phyloP scores from a whole-genome alignment of 1,284 basidiomycete species.

The Stereum hirsutum region DNA sequence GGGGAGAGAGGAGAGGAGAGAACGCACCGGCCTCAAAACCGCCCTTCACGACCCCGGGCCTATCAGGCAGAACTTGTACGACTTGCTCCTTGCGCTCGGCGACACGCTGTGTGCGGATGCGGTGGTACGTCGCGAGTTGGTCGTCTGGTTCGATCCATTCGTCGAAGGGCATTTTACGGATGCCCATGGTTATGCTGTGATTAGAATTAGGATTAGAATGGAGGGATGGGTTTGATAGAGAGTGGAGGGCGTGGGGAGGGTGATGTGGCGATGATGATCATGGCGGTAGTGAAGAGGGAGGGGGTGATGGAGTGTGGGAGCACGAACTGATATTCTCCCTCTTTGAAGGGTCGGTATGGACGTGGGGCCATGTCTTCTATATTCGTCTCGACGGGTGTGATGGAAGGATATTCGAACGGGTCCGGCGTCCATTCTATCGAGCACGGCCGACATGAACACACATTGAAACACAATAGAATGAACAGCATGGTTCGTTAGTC shows the following conservation, averaged over 20 bases:
- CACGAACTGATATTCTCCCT: slow-evolving; percentile 11
- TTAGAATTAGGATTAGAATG: too few relatives aligned
- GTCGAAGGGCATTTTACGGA: slow-evolving; percentile 12
- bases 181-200: slow-evolving; percentile 13
- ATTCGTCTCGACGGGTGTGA: slow-evolving; percentile 16
- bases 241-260: background rate
- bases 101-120: slow-evolving; percentile 45
- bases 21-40: slow-evolving; percentile 3
- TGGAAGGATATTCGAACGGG: slow-evolving; percentile 34
- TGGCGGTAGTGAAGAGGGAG: background rate
- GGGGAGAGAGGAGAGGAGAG: background rate
- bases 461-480: too few relatives aligned
- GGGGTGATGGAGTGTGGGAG: too few relatives aligned
- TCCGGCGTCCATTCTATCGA: slow-evolving; percentile 44
- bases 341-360: slow-evolving; percentile 12
- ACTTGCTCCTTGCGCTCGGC: slow-evolving; percentile 36
- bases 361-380: slow-evolving; percentile 13
- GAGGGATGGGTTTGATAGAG: too few relatives aligned
- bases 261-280: too few relatives aligned
- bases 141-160: slow-evolving; percentile 36
- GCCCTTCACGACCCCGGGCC: slow-evolving; percentile 30
- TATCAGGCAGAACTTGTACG: slow-evolving; percentile 40
- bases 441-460: too few relatives aligned
- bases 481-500: too few relatives aligned
- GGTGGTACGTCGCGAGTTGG: slow-evolving; percentile 41